Conservation (phyloP, 139 green algal species). For the Chlamydomonas sp. region DNA sequence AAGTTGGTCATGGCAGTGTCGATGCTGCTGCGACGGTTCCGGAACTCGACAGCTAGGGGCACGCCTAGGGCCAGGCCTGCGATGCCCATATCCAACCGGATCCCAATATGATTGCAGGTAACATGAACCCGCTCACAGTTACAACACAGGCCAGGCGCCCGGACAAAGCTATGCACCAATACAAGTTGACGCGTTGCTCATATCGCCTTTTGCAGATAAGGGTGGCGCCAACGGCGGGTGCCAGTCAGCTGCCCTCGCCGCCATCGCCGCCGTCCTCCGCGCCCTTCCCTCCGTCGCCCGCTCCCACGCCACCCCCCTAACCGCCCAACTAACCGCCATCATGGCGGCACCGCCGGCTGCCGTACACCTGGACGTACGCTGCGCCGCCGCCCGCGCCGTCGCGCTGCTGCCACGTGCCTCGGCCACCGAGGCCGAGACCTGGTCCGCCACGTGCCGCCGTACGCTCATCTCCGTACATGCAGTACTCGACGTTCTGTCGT, state of each 20-base stretch:
- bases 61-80: no score
- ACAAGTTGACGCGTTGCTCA: not conserved
- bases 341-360: not conserved
- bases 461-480: slow-evolving; percentile 24
- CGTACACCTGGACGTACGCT: not conserved
- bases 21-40: no score
- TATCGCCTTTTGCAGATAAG: not conserved
- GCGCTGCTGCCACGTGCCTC: slow-evolving; percentile 13
- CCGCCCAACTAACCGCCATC: slow-evolving; percentile 31
- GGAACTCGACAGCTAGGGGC: no score
- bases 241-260: slow-evolving; percentile 1
- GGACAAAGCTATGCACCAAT: no score
- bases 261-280: slow-evolving; percentile 5
- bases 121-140: no score
- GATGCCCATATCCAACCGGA: no score
- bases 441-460: slow-evolving; percentile 9
- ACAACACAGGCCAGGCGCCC: no score
- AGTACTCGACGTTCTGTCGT: not conserved
- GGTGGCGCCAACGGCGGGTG: not conserved
- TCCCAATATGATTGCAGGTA: no score
- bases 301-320: slow-evolving; percentile 3
- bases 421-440: slow-evolving; percentile 1
- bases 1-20: no score
- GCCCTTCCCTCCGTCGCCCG: slow-evolving; percentile 25
- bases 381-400: not conserved